These are phyloP conservation scores for Zygoascus meyerae DNA, from an alignment of 1,139 yeast species.

Conservation along the genomic window DNA sequence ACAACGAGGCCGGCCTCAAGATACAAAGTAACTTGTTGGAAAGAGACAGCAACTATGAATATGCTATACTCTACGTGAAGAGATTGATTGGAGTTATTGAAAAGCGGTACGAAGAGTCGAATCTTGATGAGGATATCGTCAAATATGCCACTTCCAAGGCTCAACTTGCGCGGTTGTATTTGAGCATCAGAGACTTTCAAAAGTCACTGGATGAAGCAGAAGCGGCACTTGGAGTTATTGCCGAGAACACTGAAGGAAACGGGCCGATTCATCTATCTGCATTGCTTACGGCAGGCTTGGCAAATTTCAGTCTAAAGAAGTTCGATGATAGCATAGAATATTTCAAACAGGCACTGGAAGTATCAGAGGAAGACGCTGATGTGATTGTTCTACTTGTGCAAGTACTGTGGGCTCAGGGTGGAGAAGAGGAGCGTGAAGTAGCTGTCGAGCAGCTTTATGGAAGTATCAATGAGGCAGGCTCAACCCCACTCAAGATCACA, in stretches of 20 bases:
- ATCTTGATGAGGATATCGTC: conserved; percentile 42
- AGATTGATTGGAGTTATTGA: conserved; percentile 50
- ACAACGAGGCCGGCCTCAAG: conserved; percentile 56
- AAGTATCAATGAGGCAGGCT: conserved; percentile 56
- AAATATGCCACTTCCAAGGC: conserved; percentile 57
- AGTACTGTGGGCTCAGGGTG: conserved; percentile 67
- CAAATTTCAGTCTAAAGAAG: conserved; percentile 55
- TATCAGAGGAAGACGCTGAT: conserved; percentile 50
- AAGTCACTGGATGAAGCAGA: conserved; percentile 59
- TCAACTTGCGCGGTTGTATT: conserved; percentile 61
- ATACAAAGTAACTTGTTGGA: conserved; percentile 48
- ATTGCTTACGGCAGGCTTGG: conserved; percentile 62
- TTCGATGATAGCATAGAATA: conserved; percentile 62
- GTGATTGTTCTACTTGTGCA: conserved; percentile 73
- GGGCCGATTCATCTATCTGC: conserved; percentile 46
- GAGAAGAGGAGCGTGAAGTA: conserved; percentile 66
- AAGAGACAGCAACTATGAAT: conserved; percentile 56
- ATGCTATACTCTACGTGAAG: conserved; percentile 47
- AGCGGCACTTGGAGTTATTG: conserved; percentile 46
- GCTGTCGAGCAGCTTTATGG: conserved; percentile 51
- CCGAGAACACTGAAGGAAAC: conserved; percentile 33
- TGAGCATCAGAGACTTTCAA: conserved; percentile 54
- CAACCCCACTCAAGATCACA: conserved; percentile 55
- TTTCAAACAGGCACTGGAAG: conserved; percentile 55
- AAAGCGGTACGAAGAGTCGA: conserved; percentile 50